Evolutionary conservation across 768 basidiomycete species (phyloP), one percentile per base, ranked within the genome.

Genomic region (Phaffia australis): DNA sequence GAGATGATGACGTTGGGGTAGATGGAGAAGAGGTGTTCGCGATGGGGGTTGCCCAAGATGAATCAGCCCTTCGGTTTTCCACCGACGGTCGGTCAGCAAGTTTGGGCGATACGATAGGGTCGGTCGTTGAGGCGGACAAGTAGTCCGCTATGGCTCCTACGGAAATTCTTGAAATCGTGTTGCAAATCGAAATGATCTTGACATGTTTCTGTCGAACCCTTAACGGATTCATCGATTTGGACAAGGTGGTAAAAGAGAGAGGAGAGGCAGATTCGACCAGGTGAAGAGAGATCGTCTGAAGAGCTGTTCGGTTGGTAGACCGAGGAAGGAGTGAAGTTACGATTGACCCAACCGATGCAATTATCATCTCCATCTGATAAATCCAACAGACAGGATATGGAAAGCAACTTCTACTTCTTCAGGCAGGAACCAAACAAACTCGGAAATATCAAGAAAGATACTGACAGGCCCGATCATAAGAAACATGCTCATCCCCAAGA

Each of bases 141-240:
- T 23, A 60, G 35, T 35, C 25, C 29, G 11, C 35, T 23, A 15
- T 27, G n/a, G 15, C 29, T 30, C 58, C n/a, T 32, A 16, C 21
- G 11, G 35, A 42, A 5, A 42, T 54, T 30, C 52, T 54, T 5
- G 52, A 18, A 51, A 35, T 32, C 2, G 66, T 68, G 62, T 63
- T 68, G 30, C n/a, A 27, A 57, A 68, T 46, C 21, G 56, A 58
- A 42, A 68, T 63, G 55, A 68, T 30, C 9, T 63, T 47, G 23
- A 68, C 46, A 25, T 68, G 66, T 11, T 46, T 59, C 32, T 68
- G 66, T 29, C 66, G 42, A 25, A 63, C 27, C 30, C 63, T 55
- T 30, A 68, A 61, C 15, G 66, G 57, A 54, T 54, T 54, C 35
- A 42, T 42, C 42, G 65, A 54, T n/a, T 30, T 50, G 2, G 52